Evolutionary conservation across 169 alveolate genomes (phyloP).

Genomic region (Toxoplasma gondii): DNA sequence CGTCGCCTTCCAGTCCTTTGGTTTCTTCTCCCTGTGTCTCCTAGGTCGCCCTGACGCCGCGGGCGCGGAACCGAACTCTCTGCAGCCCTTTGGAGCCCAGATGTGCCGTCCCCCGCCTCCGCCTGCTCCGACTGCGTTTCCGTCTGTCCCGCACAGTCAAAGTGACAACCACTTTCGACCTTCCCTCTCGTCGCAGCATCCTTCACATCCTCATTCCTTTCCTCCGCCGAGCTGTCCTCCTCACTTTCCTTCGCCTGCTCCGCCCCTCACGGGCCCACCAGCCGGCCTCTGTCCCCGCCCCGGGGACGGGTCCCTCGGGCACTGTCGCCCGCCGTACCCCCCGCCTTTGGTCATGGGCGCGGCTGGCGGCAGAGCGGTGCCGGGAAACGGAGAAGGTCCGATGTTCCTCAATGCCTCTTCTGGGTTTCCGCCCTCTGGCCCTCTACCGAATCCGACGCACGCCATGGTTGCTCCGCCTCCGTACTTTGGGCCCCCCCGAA

Average conservation of each 20-base stretch:
- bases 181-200: too few species aligned
- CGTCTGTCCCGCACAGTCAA: too few species aligned
- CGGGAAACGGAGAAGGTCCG: neutral
- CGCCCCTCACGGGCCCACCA: neutral
- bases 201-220: too few species aligned
- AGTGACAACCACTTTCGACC: too few species aligned
- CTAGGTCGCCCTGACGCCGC: too few species aligned
- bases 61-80: too few species aligned
- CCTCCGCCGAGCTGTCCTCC: too few species aligned
- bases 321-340: neutral
- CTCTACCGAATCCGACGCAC: neutral
- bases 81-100: too few species aligned
- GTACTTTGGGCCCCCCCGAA: neutral
- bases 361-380: neutral
- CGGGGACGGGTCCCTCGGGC: neutral
- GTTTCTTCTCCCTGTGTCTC: too few species aligned
- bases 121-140: neutral
- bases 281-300: constrained; percentile 2
- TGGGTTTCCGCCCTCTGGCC: neutral
- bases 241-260: too few species aligned
- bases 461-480: neutral
- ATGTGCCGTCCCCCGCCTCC: neutral
- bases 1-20: too few species aligned
- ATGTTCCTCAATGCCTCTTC: neutral
- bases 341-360: neutral